Percentiles rank a stretch among this genome's conserved stretches.
phyloP scores from a whole-genome alignment of 768 basidiomycete genomes.

The Calocera cornea region DNA sequence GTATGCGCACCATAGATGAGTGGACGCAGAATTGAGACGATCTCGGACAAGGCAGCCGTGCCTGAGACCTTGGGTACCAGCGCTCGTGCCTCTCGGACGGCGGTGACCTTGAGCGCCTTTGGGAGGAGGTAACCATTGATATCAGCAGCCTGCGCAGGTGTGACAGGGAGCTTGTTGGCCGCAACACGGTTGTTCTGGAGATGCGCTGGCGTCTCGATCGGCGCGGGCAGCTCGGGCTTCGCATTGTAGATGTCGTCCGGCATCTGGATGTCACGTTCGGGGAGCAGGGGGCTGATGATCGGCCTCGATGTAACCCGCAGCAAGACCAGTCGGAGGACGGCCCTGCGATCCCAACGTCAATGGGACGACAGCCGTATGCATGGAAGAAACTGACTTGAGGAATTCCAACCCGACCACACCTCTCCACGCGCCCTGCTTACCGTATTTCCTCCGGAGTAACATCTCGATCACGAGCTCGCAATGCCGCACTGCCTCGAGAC shows the following conservation, averaged over 20 bases:
- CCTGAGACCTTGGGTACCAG: neutral
- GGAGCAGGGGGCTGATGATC: conserved; percentile 60
- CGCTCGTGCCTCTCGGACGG: conserved; percentile 34
- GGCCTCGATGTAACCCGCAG: conserved; percentile 66
- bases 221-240: conserved; percentile 47
- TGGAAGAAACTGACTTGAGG: conserved; percentile 52
- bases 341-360: conserved; percentile 34
- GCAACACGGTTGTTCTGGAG: conserved; percentile 63
- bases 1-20: conserved; percentile 53
- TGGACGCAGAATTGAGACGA: conserved; percentile 57
- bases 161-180: conserved; percentile 15
- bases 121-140: conserved; percentile 55
- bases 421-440: conserved; percentile 55
- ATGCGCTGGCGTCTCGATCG: conserved; percentile 54
- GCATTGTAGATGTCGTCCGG: conserved; percentile 27
- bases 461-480: conserved; percentile 83
- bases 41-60: conserved; percentile 36
- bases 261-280: conserved; percentile 57
- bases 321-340: conserved; percentile 55
- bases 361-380: conserved; percentile 2
- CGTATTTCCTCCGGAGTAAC: conserved; percentile 59
- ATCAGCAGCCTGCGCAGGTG: conserved; percentile 38
- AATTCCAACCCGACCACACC: conserved; percentile 63
- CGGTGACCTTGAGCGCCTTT: conserved; percentile 59
- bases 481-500: conserved; percentile 64